phyloP scores from a whole-genome alignment of 2,329 filamentous ascomycete genomes.

The Biscogniauxia sp. region DNA sequence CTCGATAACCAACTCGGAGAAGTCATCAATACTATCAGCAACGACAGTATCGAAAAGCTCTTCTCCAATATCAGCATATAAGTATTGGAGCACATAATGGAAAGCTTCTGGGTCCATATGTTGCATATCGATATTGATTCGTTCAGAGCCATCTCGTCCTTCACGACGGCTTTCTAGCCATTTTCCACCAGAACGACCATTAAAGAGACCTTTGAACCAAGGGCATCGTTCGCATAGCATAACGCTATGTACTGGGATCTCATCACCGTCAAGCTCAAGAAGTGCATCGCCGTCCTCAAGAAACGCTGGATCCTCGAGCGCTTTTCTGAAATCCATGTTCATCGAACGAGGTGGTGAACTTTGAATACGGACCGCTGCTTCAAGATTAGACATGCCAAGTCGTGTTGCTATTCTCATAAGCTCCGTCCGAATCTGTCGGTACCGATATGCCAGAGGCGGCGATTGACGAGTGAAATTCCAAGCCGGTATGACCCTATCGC shows the following conservation, averaged over 20 bases:
- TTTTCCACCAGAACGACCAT: conserved; percentile 78
- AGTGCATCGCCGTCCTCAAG: conserved; percentile 79
- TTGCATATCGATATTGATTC: conserved; percentile 73
- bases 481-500: conserved; percentile 75
- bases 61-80: conserved; percentile 80
- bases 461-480: conserved; percentile 77
- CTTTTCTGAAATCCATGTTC: conserved; percentile 66
- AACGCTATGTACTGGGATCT: conserved; percentile 71
- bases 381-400: conserved; percentile 69
- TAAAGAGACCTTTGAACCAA: conserved; percentile 88
- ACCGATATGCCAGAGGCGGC: conserved; percentile 65
- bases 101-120: conserved; percentile 77
- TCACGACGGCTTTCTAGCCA: conserved; percentile 77
- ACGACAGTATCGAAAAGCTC: conserved; percentile 80
- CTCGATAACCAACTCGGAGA: conserved; percentile 85
- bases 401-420: conserved; percentile 80
- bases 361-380: conserved; percentile 76
- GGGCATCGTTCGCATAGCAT: conserved; percentile 81
- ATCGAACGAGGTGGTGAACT: conserved; percentile 61
- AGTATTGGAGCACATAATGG: conserved; percentile 70
- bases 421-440: conserved; percentile 77
- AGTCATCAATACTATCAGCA: conserved; percentile 71
- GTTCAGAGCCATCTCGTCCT: conserved; percentile 40
- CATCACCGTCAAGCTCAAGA: conserved; percentile 74
- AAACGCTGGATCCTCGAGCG: conserved; percentile 66